A percentile compares a stretch with the other conserved stretches of the same genome.
Conservation (phyloP, 352 stramenopile species). For the Pythium rhizo-oryzae region DNA sequence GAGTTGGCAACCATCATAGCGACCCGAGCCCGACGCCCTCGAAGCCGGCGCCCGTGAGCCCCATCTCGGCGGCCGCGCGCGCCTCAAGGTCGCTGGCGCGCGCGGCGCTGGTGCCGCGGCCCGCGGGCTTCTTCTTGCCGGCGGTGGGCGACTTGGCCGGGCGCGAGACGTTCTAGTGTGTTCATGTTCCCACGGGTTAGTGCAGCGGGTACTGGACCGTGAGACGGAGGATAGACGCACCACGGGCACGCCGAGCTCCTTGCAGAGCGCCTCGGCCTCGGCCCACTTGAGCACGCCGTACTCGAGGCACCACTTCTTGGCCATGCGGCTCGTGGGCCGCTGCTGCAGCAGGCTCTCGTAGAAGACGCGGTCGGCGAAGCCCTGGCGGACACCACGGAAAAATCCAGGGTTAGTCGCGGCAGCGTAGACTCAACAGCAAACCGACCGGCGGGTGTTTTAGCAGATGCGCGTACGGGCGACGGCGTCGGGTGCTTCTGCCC, state of each 20-base stretch:
- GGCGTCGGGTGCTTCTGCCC: slow-evolving; percentile 89
- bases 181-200: too few species aligned
- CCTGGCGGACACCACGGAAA: slow-evolving; percentile 36
- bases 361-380: slow-evolving; percentile 89
- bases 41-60: slow-evolving; percentile 46
- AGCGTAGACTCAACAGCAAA: slow-evolving; percentile 5
- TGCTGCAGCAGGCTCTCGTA: slow-evolving; percentile 91
- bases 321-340: slow-evolving; percentile 84
- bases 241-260: slow-evolving; percentile 62
- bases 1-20: slow-evolving; percentile 39
- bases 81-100: slow-evolving; percentile 41
- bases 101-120: too few species aligned
- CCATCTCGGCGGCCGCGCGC: slow-evolving; percentile 55
- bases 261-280: slow-evolving; percentile 80
- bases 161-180: slow-evolving; percentile 53
- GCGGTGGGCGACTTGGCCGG: slow-evolving; percentile 45
- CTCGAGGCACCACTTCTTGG: slow-evolving; percentile 90
- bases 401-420: slow-evolving; percentile 5
- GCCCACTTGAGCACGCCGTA: slow-evolving; percentile 89
- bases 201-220: too few species aligned
- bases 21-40: slow-evolving; percentile 68
- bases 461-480: too few species aligned
- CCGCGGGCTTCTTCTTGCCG: slow-evolving; percentile 30
- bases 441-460: too few species aligned
- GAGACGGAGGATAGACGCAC: slow-evolving; percentile 35